These are phyloP conservation scores for Thermomyces lanuginosus DNA, from an alignment of 2,329 filamentous ascomycete species.

Conservation along the genomic window DNA sequence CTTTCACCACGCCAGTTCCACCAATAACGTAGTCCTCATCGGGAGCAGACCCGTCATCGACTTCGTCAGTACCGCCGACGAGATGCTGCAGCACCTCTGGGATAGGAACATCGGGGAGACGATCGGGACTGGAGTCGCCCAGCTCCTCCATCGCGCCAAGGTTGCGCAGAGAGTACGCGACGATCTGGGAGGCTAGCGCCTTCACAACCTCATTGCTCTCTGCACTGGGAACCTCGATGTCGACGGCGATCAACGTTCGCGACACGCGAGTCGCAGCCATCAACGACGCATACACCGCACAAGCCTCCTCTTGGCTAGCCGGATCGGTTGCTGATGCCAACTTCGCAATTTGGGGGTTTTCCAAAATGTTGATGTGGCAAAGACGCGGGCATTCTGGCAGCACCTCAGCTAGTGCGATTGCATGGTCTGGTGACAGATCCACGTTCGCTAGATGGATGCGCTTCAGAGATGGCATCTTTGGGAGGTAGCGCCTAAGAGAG, in stretches of 20 bases:
- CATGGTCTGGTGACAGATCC: constrained; percentile 68
- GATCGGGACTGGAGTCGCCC: constrained; percentile 28
- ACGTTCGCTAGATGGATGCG: constrained; percentile 78
- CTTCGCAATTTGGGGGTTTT: constrained; percentile 48
- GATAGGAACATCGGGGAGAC: constrained; percentile 39
- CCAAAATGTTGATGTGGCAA: constrained; percentile 72
- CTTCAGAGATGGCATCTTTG: constrained; percentile 60
- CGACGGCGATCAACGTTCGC: constrained; percentile 67
- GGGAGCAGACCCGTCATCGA: constrained; percentile 53
- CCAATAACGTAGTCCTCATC: constrained; percentile 94
- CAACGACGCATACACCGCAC: constrained; percentile 79
- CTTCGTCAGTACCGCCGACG: constrained; percentile 41
- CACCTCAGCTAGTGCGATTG: constrained; percentile 78
- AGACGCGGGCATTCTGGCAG: constrained; percentile 67
- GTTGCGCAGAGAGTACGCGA: constrained; percentile 84
- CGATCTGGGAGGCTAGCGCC: constrained; percentile 81
- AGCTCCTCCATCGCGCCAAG: constrained; percentile 54
- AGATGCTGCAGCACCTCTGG: constrained; percentile 77
- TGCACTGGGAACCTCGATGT: constrained; percentile 71
- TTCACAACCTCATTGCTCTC: constrained; percentile 83
- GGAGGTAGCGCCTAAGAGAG: constrained; percentile 66
- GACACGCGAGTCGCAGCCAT: constrained; percentile 78
- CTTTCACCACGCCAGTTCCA: constrained; percentile 87
- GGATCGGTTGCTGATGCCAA: constrained; percentile 66
- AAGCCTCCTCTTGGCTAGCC: constrained; percentile 76